Conservation (phyloP, 352 stramenopile genomes). For the Phytophthora vignae region DNA sequence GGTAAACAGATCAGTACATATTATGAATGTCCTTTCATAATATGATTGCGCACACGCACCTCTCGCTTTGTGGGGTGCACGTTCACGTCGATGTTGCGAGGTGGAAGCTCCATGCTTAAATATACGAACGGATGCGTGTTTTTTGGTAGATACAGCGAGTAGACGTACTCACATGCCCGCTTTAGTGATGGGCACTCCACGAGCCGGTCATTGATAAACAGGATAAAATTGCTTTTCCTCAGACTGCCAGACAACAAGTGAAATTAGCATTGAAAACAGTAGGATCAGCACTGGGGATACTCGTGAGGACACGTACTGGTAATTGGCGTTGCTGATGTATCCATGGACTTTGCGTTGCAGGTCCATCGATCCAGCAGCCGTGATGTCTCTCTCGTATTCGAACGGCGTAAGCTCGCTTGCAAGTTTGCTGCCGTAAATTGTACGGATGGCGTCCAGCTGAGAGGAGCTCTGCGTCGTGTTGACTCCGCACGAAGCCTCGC, state of each 20-base stretch:
- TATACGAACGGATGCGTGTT: conserved; percentile 97
- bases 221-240: conserved; percentile 88
- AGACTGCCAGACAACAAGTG: conserved; percentile 43
- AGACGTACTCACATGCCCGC: conserved; percentile 94
- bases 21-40: background rate
- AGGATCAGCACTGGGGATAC: background rate
- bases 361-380: conserved; percentile 47
- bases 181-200: conserved; percentile 95
- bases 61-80: conserved; percentile 99
- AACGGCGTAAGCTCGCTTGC: conserved; percentile 69
- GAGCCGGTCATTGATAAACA: conserved; percentile 99
- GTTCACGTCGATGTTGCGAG: conserved; percentile 98
- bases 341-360: conserved; percentile 46
- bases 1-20: background rate
- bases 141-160: conserved; percentile 94
- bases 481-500: conserved; percentile 79
- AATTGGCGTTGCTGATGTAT: conserved; percentile 91
- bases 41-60: conserved; percentile 20
- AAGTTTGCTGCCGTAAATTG: conserved; percentile 80
- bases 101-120: conserved; percentile 95
- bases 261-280: background rate
- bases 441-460: conserved; percentile 78
- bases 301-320: conserved; percentile 58
- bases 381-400: conserved; percentile 40
- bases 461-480: conserved; percentile 74